Conservation (phyloP, 2,329 filamentous ascomycete genomes). For the Trichoderma sp. region DNA sequence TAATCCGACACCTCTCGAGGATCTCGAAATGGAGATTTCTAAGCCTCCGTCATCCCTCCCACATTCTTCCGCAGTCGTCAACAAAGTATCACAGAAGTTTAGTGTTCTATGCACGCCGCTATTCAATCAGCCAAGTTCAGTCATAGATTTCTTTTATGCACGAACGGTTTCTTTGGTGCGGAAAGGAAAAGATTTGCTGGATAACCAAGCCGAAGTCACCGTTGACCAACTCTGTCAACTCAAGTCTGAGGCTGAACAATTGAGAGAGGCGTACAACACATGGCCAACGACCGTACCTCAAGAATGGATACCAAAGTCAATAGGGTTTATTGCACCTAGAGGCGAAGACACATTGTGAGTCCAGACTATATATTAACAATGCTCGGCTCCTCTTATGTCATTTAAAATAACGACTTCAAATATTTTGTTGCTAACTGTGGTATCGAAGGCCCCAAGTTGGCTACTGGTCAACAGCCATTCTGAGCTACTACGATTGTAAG, state of each 20-base stretch:
- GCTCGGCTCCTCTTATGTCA: too few relatives aligned
- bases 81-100: background rate
- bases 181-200: background rate
- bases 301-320: background rate
- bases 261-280: background rate
- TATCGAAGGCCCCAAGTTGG: background rate
- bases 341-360: background rate
- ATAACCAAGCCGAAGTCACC: background rate
- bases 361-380: too few relatives aligned
- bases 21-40: background rate
- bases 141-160: background rate
- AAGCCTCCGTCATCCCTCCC: background rate
- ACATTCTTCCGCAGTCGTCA: background rate
- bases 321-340: background rate
- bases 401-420: background rate
- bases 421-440: background rate
- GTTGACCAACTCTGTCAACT: background rate
- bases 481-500: background rate
- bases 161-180: background rate
- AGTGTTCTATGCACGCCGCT: background rate
- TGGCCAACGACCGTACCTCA: background rate
- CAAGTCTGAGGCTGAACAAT: background rate
- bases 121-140: background rate
- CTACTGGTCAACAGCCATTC: background rate
- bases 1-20: background rate